Conservation (phyloP, 2,329 filamentous ascomycete genomes). For the Dryadomyces quercus-mongolicae region DNA sequence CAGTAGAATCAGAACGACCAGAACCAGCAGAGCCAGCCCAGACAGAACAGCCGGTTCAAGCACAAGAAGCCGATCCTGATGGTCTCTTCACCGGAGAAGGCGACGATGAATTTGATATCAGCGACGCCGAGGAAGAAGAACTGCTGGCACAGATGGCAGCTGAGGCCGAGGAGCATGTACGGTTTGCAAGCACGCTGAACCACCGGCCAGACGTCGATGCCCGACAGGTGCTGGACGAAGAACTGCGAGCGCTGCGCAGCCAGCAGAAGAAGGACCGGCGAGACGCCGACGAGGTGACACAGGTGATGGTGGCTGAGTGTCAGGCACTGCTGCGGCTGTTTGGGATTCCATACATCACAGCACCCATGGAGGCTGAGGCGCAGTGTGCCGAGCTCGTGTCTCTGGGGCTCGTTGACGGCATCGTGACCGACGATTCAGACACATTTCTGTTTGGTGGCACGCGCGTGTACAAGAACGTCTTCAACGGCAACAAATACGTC, state of each 20-base stretch:
- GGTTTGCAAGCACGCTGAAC: constrained; percentile 82
- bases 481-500: constrained; percentile 95
- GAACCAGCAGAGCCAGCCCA: not conserved
- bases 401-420: constrained; percentile 85
- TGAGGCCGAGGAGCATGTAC: constrained; percentile 86
- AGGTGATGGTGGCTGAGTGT: constrained; percentile 91
- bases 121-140: constrained; percentile 86
- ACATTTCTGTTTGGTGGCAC: constrained; percentile 95
- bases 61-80: constrained; percentile 7
- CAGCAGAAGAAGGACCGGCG: constrained; percentile 94
- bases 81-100: constrained; percentile 15
- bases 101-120: constrained; percentile 54
- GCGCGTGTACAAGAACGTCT: constrained; percentile 98
- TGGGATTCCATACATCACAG: constrained; percentile 90
- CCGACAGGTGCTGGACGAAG: constrained; percentile 69
- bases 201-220: constrained; percentile 59
- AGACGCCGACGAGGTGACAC: constrained; percentile 92
- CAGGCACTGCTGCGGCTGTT: constrained; percentile 84
- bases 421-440: constrained; percentile 95
- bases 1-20: not conserved
- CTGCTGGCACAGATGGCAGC: constrained; percentile 74
- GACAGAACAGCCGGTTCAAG: no score
- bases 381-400: constrained; percentile 87
- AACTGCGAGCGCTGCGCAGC: constrained; percentile 74
- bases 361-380: constrained; percentile 97